Evolutionary conservation across 208 protist genomes (phyloP), one percentile per base, ranked within the genome.

Genomic region (Leishmania tarentolae): DNA sequence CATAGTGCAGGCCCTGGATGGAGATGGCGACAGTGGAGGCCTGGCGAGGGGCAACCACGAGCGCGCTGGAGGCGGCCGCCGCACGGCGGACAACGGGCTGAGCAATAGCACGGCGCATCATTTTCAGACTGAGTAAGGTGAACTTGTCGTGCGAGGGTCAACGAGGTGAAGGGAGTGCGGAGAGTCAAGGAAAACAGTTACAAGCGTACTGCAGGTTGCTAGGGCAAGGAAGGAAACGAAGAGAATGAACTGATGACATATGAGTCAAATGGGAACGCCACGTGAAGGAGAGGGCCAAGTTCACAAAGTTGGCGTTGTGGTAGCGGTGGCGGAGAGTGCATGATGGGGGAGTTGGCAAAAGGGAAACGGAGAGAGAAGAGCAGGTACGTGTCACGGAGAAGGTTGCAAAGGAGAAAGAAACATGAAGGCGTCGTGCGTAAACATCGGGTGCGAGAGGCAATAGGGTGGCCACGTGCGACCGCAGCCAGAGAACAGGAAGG

Each of bases 1-100:
- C 93, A 90, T 97, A 98, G 88, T 98, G 93, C 53, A 98, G 88
- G 17, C 95, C 95, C 87, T 96, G 93, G 44, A 98, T 90, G 66
- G 95, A 96, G 84, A 98, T 94, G 73, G 93, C 91, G 37, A 98
- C 93, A 46, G 94, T 96, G 76, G 94, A 96, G 76, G 92, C 92
- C 72, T 86, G 72, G 86, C 94, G 94, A 52, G 90, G 74, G 78
- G 76, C 61, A n/a, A 92, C 85, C 53, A 87, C 82, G 52, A 88
- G 76, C 75, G 91, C 87, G 66, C 83, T 80, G 66, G 81, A 77
- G 42, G 84, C 76, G 79, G 86, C 84, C 53, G 88, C 83, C 61
- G 75, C 85, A 57, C 84, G 88, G 82, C 90, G 90, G 69, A 81
- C 83, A 63, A 76, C 82, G 72, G 89, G 89, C 86, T 92, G 78